Percentiles rank a stretch among this genome's conserved stretches.
These are phyloP conservation scores for Penicillium taxi DNA, from an alignment of 495 filamentous ascomycete species.

Conservation along the genomic window DNA sequence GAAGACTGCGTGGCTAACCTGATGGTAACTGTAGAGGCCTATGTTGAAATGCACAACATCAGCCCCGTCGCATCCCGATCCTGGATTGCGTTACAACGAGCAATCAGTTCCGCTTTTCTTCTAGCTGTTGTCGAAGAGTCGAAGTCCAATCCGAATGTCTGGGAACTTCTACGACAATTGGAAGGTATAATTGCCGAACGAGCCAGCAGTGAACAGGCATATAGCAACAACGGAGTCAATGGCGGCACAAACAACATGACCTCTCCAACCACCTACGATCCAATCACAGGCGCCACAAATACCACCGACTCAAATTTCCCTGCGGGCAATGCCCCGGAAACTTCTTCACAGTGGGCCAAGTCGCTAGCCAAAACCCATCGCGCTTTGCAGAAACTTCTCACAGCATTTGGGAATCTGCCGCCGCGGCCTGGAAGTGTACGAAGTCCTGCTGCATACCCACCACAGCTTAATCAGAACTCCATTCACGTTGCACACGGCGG, in stretches of 20 bases:
- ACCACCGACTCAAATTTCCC: constrained; percentile 22
- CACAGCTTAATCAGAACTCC: constrained; percentile 11
- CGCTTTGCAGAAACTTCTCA: constrained; percentile 39
- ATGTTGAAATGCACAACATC: constrained; percentile 39
- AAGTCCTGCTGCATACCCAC: constrained; percentile 2
- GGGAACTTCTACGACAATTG: constrained; percentile 32
- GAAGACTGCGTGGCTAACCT: constrained; percentile 35
- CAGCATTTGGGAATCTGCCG: constrained; percentile 28
- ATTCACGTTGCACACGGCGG: constrained; percentile 4
- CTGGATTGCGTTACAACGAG: constrained; percentile 42
- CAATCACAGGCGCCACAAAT: constrained; percentile 25
- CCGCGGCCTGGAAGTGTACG: constrained; percentile 5
- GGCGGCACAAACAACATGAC: constrained; percentile 12
- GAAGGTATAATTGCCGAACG: constrained; percentile 40
- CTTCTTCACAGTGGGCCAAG: constrained; percentile 42
- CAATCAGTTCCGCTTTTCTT: constrained; percentile 42
- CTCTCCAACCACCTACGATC: constrained; percentile 22
- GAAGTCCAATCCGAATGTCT: constrained; percentile 32
- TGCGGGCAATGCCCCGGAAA: constrained; percentile 22
- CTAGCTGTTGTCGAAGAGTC: constrained; percentile 40
- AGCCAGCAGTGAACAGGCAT: constrained; percentile 29
- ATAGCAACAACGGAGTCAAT: constrained; percentile 14
- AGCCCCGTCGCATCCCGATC: constrained; percentile 38
- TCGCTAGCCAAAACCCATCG: constrained; percentile 40
- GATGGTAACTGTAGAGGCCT: constrained; percentile 39